Evolutionary conservation across 1,284 basidiomycete genomes (phyloP).

Genomic region (Malassezia caprae): DNA sequence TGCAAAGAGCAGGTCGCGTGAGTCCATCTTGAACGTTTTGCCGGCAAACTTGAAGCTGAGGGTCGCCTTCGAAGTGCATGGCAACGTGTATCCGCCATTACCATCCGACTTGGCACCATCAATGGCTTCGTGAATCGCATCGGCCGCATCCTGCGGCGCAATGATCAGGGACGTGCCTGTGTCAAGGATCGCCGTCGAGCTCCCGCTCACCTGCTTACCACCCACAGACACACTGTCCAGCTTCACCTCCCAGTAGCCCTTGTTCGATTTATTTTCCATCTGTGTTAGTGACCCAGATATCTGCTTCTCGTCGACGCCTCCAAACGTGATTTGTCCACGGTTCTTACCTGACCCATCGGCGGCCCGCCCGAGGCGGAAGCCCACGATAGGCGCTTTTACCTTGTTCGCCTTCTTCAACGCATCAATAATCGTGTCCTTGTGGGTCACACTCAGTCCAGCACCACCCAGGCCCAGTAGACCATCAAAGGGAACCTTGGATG

Average conservation of each 20-base stretch:
- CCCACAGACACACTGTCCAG: slow-evolving; percentile 58
- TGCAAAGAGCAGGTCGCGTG: slow-evolving; percentile 59
- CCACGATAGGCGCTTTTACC: slow-evolving; percentile 62
- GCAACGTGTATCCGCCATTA: slow-evolving; percentile 59
- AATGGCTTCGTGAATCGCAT: slow-evolving; percentile 57
- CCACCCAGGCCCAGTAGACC: slow-evolving; percentile 65
- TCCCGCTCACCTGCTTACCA: slow-evolving; percentile 54
- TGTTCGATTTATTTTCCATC: slow-evolving; percentile 42
- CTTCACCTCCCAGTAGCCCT: slow-evolving; percentile 66
- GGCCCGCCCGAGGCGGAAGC: slow-evolving; percentile 68
- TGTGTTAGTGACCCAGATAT: slow-evolving; percentile 36
- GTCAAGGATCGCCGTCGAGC: slow-evolving; percentile 51
- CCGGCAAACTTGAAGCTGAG: slow-evolving; percentile 62
- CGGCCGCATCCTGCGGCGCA: slow-evolving; percentile 52
- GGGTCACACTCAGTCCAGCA: slow-evolving; percentile 55
- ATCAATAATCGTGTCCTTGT: slow-evolving; percentile 63
- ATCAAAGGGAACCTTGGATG: slow-evolving; percentile 56
- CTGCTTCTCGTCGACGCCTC: slow-evolving; percentile 63
- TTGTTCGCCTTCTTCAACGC: slow-evolving; percentile 58
- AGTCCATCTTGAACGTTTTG: slow-evolving; percentile 52
- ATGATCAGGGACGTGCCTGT: slow-evolving; percentile 50
- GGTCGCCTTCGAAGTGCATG: slow-evolving; percentile 60
- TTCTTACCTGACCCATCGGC: slow-evolving; percentile 55
- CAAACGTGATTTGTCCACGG: slow-evolving; percentile 69
- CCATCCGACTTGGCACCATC: slow-evolving; percentile 54